These are phyloP conservation scores for Obelidium mucronatum DNA, from an alignment of 192 early-diverging fungal genomes.

Conservation along the genomic window DNA sequence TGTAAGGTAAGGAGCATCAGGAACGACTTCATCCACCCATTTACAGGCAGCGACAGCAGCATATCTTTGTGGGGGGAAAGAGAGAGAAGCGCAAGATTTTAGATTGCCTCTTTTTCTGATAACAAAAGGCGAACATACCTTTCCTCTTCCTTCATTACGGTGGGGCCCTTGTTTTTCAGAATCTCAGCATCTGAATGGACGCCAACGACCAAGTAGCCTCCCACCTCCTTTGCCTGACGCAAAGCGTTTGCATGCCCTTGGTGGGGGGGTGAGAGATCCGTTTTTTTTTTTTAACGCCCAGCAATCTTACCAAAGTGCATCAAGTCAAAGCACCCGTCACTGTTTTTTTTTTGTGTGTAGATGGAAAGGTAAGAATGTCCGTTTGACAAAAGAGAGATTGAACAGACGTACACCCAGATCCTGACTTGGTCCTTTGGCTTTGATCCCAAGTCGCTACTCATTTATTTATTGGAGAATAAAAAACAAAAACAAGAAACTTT, in stretches of 20 bases:
- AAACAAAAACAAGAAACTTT: too few relatives aligned
- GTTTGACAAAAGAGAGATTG: too few relatives aligned
- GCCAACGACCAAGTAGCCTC: slow-evolving; percentile 85
- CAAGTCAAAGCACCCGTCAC: slow-evolving; percentile 95
- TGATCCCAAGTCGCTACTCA: background rate
- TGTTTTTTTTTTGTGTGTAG: too few relatives aligned
- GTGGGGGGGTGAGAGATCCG: too few relatives aligned
- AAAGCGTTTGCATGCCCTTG: slow-evolving; percentile 91
- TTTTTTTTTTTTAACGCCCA: too few relatives aligned
- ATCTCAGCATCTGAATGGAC: slow-evolving; percentile 96
- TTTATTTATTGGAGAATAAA: background rate
- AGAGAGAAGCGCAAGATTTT: too few relatives aligned
- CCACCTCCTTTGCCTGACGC: slow-evolving; percentile 93
- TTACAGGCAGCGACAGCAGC: slow-evolving; percentile 95
- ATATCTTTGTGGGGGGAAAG: too few relatives aligned
- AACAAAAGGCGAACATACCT: slow-evolving; percentile 71
- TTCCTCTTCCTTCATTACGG: slow-evolving; percentile 96
- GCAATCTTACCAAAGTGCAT: slow-evolving; percentile 76
- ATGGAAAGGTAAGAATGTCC: too few relatives aligned
- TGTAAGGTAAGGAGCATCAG: slow-evolving; percentile 93
- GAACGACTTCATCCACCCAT: slow-evolving; percentile 93
- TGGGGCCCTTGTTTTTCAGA: slow-evolving; percentile 93
- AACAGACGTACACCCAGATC: slow-evolving; percentile 20
- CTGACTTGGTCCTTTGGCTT: slow-evolving; percentile 1
- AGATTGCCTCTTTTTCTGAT: too few relatives aligned